Conservation (phyloP, 164 flowering plant genomes). For the Chimonanthus salicifolius region DNA sequence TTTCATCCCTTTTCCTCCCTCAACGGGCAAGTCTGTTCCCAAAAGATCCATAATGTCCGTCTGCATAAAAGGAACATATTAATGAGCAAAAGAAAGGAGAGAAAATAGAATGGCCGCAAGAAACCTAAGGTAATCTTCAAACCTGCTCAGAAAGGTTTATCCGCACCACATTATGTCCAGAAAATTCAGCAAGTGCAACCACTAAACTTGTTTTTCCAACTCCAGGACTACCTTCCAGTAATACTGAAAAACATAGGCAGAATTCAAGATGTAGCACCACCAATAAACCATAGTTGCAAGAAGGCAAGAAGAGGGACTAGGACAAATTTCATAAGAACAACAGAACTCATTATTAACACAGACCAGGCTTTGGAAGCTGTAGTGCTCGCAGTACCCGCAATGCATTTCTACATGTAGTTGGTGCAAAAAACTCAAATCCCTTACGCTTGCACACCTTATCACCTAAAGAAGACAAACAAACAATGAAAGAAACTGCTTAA, state of each 20-base stretch:
- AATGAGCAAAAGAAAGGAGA: not conserved
- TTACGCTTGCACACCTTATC: constrained; percentile 26
- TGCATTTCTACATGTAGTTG: constrained; percentile 84
- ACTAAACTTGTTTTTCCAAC: constrained; percentile 97
- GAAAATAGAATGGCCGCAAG: not conserved
- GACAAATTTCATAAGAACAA: not conserved
- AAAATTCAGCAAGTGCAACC: constrained; percentile 72
- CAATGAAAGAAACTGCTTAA: not conserved
- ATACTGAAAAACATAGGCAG: constrained; percentile 36
- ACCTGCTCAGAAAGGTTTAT: constrained; percentile 99
- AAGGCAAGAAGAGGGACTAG: not conserved
- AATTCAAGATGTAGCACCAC: not conserved
- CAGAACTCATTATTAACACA: constrained; percentile 6
- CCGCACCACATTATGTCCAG: constrained; percentile 88
- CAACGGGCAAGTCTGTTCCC: constrained; percentile 94
- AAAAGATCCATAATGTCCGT: constrained; percentile 96
- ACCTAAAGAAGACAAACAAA: constrained; percentile 28
- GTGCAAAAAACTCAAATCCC: constrained; percentile 74
- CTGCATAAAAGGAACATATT: constrained; percentile 30
- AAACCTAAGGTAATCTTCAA: constrained; percentile 1
- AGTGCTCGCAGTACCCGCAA: constrained; percentile 81
- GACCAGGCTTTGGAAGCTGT: constrained; percentile 94
- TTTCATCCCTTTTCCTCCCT: constrained; percentile 71
- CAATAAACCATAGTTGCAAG: not conserved
- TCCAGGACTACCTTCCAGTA: constrained; percentile 98